Evolutionary conservation across 495 filamentous ascomycete species (phyloP).

Genomic region (Tuber brumale): DNA sequence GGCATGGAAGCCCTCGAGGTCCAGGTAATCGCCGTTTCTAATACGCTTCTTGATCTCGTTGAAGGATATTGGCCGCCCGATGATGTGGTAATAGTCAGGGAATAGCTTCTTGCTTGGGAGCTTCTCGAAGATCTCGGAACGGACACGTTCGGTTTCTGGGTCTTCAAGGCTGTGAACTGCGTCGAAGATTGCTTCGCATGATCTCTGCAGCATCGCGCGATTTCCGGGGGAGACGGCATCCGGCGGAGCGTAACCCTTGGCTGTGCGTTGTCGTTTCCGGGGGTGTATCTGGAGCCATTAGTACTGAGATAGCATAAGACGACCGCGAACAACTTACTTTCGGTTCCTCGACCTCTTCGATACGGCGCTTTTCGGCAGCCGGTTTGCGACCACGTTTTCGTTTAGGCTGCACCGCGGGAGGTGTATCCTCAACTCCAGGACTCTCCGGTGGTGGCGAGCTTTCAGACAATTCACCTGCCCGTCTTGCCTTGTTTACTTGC

Average conservation of each 20-base stretch:
- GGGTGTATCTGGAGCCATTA: conserved; percentile 18
- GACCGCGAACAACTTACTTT: conserved; percentile 4
- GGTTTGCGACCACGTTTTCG: conserved; percentile 77
- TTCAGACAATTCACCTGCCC: conserved; percentile 32
- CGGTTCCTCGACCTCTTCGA: conserved; percentile 36
- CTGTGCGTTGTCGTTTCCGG: conserved; percentile 35
- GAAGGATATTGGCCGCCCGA: conserved; percentile 85
- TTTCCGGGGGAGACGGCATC: conserved; percentile 48
- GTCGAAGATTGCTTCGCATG: conserved; percentile 67
- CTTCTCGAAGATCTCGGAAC: conserved; percentile 92
- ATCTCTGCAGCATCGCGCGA: conserved; percentile 62
- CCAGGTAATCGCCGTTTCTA: conserved; percentile 84
- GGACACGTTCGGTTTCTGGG: conserved; percentile 54
- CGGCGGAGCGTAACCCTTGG: conserved; percentile 34
- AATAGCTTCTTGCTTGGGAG: conserved; percentile 80
- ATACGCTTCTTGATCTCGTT: conserved; percentile 88
- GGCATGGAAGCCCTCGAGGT: conserved; percentile 66
- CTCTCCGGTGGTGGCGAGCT: conserved; percentile 34
- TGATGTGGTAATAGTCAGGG: conserved; percentile 89
- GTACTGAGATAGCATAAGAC: not conserved
- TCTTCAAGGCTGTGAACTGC: conserved; percentile 69
- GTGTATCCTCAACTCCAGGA: conserved; percentile 36
- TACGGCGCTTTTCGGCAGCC: conserved; percentile 61
- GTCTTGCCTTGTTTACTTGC: conserved; percentile 52
- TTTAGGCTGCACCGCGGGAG: conserved; percentile 36